Evolutionary conservation across 202 grass and related monocot genomes (phyloP), one percentile per base, ranked within the genome.

Genomic region (Carex arenaria): DNA sequence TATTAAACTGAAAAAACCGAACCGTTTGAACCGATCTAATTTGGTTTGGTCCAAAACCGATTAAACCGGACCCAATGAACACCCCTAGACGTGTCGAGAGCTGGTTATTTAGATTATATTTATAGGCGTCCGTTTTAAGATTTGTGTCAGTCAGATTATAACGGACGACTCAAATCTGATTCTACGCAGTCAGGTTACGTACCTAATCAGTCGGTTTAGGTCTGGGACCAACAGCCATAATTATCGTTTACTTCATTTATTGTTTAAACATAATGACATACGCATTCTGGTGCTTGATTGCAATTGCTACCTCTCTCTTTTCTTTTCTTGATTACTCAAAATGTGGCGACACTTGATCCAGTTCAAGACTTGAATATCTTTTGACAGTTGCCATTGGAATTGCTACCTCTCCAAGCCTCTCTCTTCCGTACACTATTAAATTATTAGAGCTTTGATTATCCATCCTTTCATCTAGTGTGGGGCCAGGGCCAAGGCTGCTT

Each of bases 271-370:
- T 70, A 26, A 26, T 26, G 26, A 26, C 38, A 45, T 45, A 8
- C 34, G 34, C 32, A 42, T 68, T n/a, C 36, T 70, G 36, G 67
- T 70, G 65, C 32, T 40, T 68, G 32, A 68, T 68, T 10, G 32
- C n/a, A 42, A 68, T 68, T 68, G 31, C 65, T 42, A 42, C 34
- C 66, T 42, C 38, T 26, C 26, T 26, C 26, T 26, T 26, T 26
- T 26, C 26, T 45, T 69, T 69, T 10, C 3, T 17, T 36, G 6
- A 42, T 70, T 70, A 70, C 67, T n/a, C 26, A 26, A 26, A 70
- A 70, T 73, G 70, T 20, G 19, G 70, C 45, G 70, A 73, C 70
- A 73, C 70, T 73, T 72, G 19, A 72, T 43, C 43, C 42, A 26
- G 14, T 7, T 72, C 10, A 23, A 20, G n/a, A 72, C 42, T 28